Evolutionary conservation across 768 basidiomycete genomes (phyloP), one percentile per base, ranked within the genome.

Genomic region (Tulasnella sp.): DNA sequence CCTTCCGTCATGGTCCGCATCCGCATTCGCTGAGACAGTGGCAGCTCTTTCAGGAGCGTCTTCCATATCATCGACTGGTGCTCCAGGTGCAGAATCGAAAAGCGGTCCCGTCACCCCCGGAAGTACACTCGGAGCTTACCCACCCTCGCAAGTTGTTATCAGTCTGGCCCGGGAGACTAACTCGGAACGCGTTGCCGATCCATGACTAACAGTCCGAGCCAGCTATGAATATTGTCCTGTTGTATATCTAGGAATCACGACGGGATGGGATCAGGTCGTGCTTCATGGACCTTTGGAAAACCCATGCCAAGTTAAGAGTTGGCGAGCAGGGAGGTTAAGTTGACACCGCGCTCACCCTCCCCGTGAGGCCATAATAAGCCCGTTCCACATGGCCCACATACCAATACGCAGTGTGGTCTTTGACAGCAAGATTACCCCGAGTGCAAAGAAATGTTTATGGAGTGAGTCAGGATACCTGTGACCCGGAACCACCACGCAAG

Each of bases 181-280:
- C 40, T 15, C 31, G 31, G 31, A 25, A 0, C 29, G 25, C 14
- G 11, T 29, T 69, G 36, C 52, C 40, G 38, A 71, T 71, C 5
- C 2, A 31, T 75, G n/a, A 52, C 67, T 39, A 15, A 67, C 64
- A 25, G 3, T n/a, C 64, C 64, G 74, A 36, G 69, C 67, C 81
- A 99, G 97, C 96, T 82, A 93, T 94, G 85, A 99, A 98, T 83
- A 83, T 93, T 99, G 82, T 85, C 99, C 85, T 99, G 76, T 85
- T 99, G 76, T 97, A 99, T 83, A 83, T 87, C 87, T 11, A 97
- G 94, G 87, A 98, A 97, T 84, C 97, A 99, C 84, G 97, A 99
- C 70, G 96, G n/a, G 97, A 99, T n/a, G n/a, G 97, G 5, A 98
- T 99, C 83, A 89, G 91, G 72, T 83, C 87, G 74, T 99, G 99